Percentiles rank a stretch among this genome's conserved stretches.
phyloP scores from a whole-genome alignment of 208 protist species.

The Leishmania tropica region DNA sequence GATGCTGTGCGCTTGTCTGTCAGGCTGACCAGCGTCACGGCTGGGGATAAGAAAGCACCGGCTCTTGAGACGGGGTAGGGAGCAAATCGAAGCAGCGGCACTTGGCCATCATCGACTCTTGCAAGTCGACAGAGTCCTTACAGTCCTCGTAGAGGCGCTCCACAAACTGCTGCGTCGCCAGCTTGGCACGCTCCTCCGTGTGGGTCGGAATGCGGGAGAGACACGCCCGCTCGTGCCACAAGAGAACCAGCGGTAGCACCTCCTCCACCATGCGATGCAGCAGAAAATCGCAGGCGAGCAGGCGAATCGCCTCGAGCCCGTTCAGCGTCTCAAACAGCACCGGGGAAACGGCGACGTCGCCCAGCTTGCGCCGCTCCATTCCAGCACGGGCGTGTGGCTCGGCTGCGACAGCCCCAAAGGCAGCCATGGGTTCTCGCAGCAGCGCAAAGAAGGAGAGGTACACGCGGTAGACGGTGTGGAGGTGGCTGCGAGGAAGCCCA shows the following conservation, averaged over 20 bases:
- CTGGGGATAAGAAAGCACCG: background rate
- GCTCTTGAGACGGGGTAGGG: background rate
- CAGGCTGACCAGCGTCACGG: background rate
- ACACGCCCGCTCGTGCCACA: slow-evolving; percentile 77
- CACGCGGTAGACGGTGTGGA: slow-evolving; percentile 81
- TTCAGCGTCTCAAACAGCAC: slow-evolving; percentile 53
- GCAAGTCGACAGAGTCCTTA: slow-evolving; percentile 7
- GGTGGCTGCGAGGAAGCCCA: slow-evolving; percentile 71
- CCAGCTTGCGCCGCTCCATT: slow-evolving; percentile 59
- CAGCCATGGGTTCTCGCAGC: slow-evolving; percentile 72
- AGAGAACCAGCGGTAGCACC: slow-evolving; percentile 67
- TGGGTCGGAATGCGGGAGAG: slow-evolving; percentile 71
- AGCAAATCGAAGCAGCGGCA: slow-evolving; percentile 24
- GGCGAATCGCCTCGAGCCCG: slow-evolving; percentile 59
- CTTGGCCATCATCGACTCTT: slow-evolving; percentile 7
- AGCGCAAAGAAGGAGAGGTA: slow-evolving; percentile 77
- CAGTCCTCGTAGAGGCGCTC: slow-evolving; percentile 24
- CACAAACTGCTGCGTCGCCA: slow-evolving; percentile 39
- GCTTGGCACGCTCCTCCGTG: slow-evolving; percentile 67
- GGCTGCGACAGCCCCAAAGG: slow-evolving; percentile 34
- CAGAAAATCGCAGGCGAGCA: slow-evolving; percentile 70
- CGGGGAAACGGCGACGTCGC: slow-evolving; percentile 52
- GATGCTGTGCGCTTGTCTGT: background rate
- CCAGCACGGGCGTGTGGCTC: slow-evolving; percentile 33
- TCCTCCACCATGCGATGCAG: slow-evolving; percentile 70